A percentile compares a stretch with the other conserved stretches of the same genome.
These are phyloP conservation scores for Nicotiana obtusifolia DNA, from an alignment of 257 asterid species.

Conservation along the genomic window DNA sequence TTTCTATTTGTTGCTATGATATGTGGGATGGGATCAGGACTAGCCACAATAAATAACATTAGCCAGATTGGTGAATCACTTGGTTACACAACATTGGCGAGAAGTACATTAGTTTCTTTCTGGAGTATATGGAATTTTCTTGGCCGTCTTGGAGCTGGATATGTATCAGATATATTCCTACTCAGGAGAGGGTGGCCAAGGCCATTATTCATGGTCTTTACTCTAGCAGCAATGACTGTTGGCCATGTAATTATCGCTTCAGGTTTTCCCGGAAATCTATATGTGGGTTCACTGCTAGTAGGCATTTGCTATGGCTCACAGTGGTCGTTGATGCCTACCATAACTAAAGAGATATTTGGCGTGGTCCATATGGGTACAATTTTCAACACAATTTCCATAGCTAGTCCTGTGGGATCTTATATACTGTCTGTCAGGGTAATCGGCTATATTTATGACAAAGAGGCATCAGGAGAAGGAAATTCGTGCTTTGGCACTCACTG, in stretches of 20 bases:
- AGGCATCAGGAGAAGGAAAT: slow-evolving; percentile 35
- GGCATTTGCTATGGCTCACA: slow-evolving; percentile 91
- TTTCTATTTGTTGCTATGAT: slow-evolving; percentile 67
- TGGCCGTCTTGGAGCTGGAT: slow-evolving; percentile 91
- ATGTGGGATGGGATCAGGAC: slow-evolving; percentile 95
- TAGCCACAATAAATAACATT: slow-evolving; percentile 81
- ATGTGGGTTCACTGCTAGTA: slow-evolving; percentile 63
- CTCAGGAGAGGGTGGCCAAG: slow-evolving; percentile 65
- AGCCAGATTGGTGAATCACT: slow-evolving; percentile 99
- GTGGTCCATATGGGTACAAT: slow-evolving; percentile 84
- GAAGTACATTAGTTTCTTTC: slow-evolving; percentile 71
- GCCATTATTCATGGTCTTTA: slow-evolving; percentile 58
- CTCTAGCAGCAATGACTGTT: slow-evolving; percentile 66
- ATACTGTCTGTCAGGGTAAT: slow-evolving; percentile 73
- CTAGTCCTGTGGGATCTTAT: slow-evolving; percentile 90
- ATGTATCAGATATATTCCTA: slow-evolving; percentile 51
- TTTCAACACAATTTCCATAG: slow-evolving; percentile 76
- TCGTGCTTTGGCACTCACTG: slow-evolving; percentile 71
- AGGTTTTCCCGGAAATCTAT: slow-evolving; percentile 68
- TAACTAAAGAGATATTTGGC: slow-evolving; percentile 76
- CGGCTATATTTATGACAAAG: slow-evolving; percentile 69
- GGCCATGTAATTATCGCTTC: slow-evolving; percentile 74
- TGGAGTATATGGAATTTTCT: slow-evolving; percentile 98
- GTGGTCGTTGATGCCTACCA: slow-evolving; percentile 97
- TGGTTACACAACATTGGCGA: slow-evolving; percentile 51